A percentile compares a stretch with the other conserved stretches of the same genome.
Evolutionary conservation across 2,329 filamentous ascomycete genomes (phyloP).

Genomic region (Paecilomyces dactylethromorphus): DNA sequence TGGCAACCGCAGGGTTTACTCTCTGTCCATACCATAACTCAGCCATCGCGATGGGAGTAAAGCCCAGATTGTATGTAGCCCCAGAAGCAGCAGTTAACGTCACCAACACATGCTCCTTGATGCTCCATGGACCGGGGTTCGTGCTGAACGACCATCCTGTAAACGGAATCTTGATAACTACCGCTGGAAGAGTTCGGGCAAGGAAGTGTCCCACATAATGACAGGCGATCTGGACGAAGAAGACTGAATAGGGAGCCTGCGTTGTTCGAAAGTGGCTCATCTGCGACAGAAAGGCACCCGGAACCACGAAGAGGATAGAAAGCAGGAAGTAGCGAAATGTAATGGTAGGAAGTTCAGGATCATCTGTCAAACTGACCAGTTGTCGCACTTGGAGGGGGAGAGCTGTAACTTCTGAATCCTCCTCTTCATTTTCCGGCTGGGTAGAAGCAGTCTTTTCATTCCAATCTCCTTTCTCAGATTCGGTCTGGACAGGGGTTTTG

Average conservation of each 20-base stretch:
- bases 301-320: conserved; percentile 49
- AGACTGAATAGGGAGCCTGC: conserved; percentile 52
- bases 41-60: conserved; percentile 48
- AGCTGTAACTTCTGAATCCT: conserved; percentile 48
- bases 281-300: conserved; percentile 52
- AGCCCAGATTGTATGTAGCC: conserved; percentile 47
- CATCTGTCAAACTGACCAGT: conserved; percentile 52
- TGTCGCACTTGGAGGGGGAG: conserved; percentile 51
- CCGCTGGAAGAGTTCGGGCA: conserved; percentile 44
- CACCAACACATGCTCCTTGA: conserved; percentile 54
- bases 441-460: conserved; percentile 10
- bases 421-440: conserved; percentile 33
- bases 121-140: conserved; percentile 52
- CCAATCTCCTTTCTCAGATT: not conserved
- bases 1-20: conserved; percentile 48
- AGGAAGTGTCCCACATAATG: conserved; percentile 50
- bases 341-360: conserved; percentile 49
- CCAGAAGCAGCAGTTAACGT: conserved; percentile 50
- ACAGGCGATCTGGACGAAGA: conserved; percentile 55
- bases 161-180: conserved; percentile 42
- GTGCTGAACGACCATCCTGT: conserved; percentile 45
- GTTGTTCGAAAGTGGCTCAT: conserved; percentile 54
- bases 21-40: conserved; percentile 51
- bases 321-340: conserved; percentile 57
- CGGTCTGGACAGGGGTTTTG: not conserved